A percentile compares a stretch with the other conserved stretches of the same genome.
phyloP scores from a whole-genome alignment of 1,284 basidiomycete genomes.

The Pisolithus thermaeus region DNA sequence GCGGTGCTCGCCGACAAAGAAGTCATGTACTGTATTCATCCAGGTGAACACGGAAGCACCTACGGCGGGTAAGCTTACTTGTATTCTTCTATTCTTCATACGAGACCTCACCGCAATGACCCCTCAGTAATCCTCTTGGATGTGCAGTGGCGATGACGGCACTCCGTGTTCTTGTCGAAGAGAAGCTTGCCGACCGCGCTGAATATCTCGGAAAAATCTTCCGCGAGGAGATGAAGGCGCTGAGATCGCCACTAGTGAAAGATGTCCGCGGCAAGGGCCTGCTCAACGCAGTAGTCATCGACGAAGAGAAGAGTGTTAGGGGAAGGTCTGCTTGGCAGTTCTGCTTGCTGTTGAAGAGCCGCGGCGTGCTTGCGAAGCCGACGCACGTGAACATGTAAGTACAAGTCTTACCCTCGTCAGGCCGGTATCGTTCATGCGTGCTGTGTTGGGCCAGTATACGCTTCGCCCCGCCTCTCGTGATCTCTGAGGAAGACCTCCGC shows the following conservation, averaged over 20 bases:
- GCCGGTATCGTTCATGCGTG: not conserved
- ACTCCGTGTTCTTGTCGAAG: slow-evolving; percentile 82
- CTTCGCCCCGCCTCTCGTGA: slow-evolving; percentile 93
- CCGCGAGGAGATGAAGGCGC: slow-evolving; percentile 57
- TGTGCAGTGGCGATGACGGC: slow-evolving; percentile 94
- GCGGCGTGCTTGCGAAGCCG: slow-evolving; percentile 91
- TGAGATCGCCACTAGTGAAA: slow-evolving; percentile 68
- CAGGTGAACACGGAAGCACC: slow-evolving; percentile 98
- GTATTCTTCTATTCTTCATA: not conserved
- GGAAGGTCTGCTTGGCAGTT: slow-evolving; percentile 93
- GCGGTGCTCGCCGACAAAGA: slow-evolving; percentile 88
- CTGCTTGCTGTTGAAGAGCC: slow-evolving; percentile 87
- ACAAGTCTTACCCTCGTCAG: slow-evolving; percentile 2
- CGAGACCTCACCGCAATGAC: not conserved
- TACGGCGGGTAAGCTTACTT: slow-evolving; percentile 70
- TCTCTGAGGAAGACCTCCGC: slow-evolving; percentile 77
- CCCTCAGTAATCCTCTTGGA: slow-evolving; percentile 81
- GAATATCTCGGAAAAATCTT: slow-evolving; percentile 77
- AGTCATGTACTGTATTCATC: slow-evolving; percentile 91
- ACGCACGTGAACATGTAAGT: slow-evolving; percentile 91
- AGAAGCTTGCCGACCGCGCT: slow-evolving; percentile 79
- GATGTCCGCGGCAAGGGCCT: slow-evolving; percentile 82
- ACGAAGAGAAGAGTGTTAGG: slow-evolving; percentile 72
- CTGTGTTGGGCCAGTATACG: slow-evolving; percentile 59
- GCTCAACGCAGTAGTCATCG: slow-evolving; percentile 92